Evolutionary conservation across 2,329 filamentous ascomycete genomes (phyloP), one percentile per base, ranked within the genome.

Genomic region (Microdochium nivale): DNA sequence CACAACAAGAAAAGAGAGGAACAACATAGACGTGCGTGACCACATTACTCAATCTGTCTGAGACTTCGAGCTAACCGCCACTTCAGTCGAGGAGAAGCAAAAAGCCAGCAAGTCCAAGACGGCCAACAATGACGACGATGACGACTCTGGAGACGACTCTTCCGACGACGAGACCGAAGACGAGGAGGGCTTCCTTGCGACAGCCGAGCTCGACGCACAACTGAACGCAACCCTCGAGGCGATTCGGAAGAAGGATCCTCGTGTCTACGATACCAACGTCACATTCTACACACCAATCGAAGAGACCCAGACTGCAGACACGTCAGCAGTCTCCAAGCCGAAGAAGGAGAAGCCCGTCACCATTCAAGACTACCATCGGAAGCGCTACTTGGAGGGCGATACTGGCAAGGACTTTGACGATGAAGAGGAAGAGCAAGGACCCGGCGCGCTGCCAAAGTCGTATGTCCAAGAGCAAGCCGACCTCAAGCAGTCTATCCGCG

Each of bases 1-100:
- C 80, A 97, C 72, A 99, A 99, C 73, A 96, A 97, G 75, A 96
- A 96, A 73, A 82, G 92, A 53, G 91, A 95, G 65, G 94, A 99
- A 67, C 74, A 83, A 56, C 85, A 90, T 16, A 78, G 80, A 63
- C 68, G 85, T 87, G 63, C 61, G 81, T 70, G 21, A 19, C 24
- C 3, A 46, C n/a, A 4, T 3, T n/a, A 10, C 14, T 47, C 30
- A 50, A 3, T n/a, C 47, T 51, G n/a, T n/a, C 19, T 23, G 24
- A 25, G n/a, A 40, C 25, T 14, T 33, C 54, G 51, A 58, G 32
- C 52, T 56, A 49, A 58, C 46, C 21, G 37, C 21, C 37, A 19
- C n/a, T 19, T 56, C 56, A 92, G 88, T 97, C 65, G 90, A 97
- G 70, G 88, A 96, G 62, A 97, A 96, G 70, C 90, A 87, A 68